Base-by-base conservation (phyloP, 768 basidiomycete species). In the Phlebiopsis gigantea region DNA sequence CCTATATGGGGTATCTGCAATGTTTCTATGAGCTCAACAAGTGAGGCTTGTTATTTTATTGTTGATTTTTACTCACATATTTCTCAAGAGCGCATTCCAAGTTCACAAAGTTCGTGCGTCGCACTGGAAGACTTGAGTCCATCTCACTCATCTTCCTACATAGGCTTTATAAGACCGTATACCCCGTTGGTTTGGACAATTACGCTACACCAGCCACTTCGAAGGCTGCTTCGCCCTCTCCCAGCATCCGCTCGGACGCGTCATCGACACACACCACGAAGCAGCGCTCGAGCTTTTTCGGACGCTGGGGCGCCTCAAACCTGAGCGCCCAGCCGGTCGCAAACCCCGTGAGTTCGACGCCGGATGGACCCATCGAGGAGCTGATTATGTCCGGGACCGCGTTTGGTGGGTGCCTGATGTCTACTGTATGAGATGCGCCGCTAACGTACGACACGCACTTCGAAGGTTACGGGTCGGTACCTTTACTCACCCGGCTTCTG, bases 1-100 rank as follows among this genome's bases (percentile, higher is more conserved):
- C 83, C 1, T 89, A 89, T 67, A 83, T 80, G 75, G 89, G 88
- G 30, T 90, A 90, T 66, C 62, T 90, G 7, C 87, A 89, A 62
- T 90, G 87, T 73, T 75, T 90, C 82, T 89, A 68, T 69, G 77
- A 77, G 4, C 68, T 87, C 46, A 88, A 87, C 62, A 85, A 75
- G 83, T 75, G 61, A 63, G 75, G 57, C 24, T 21, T 21, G 9
- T 8, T 4, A 29, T 12, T 21, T 1, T 19, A 15, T 19, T 29
- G 5, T 25, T 22, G 8, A 29, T 29, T 3, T 29, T 41, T 19
- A 24, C 29, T 45, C 17, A 42, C 6, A 53, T 21, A 26, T 22
- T 58, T 59, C 22, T 25, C 47, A 55, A 82, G 81, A 60, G 88
- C 88, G 12, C 86, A 90, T 63, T 80, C 85, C 1, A 89, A 87